Evolutionary conservation across 495 filamentous ascomycete genomes (phyloP).

Genomic region (Aspergillus taichungensis): DNA sequence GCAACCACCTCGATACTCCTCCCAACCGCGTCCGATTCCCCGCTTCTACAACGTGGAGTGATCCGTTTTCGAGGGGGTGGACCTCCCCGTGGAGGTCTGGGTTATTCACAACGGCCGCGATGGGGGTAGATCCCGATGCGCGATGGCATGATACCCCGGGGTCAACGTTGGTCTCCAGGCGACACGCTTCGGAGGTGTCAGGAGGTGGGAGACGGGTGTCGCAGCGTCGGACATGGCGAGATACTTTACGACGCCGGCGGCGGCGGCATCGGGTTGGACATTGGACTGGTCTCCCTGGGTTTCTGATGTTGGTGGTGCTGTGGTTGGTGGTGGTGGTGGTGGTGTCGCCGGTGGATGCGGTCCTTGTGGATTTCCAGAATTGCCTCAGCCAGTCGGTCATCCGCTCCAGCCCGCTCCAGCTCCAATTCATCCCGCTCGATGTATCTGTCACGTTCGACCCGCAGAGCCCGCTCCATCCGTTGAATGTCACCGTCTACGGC

Average conservation of each 20-base stretch:
- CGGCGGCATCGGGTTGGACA: slow-evolving; percentile 5
- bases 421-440: slow-evolving; percentile 76
- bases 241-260: slow-evolving; percentile 16
- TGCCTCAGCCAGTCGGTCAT: slow-evolving; percentile 59
- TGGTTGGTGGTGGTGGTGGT: slow-evolving; percentile 16
- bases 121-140: slow-evolving; percentile 22
- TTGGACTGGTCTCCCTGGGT: slow-evolving; percentile 3
- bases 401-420: slow-evolving; percentile 38
- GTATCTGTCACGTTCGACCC: slow-evolving; percentile 67
- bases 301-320: slow-evolving; percentile 12
- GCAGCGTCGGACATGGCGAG: slow-evolving; percentile 16
- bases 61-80: slow-evolving; percentile 32
- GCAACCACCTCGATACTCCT: slow-evolving; percentile 2
- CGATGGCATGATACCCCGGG: slow-evolving; percentile 12
- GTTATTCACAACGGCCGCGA: slow-evolving; percentile 22
- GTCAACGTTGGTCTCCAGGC: slow-evolving; percentile 4
- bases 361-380: slow-evolving; percentile 70
- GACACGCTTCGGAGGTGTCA: slow-evolving; percentile 3
- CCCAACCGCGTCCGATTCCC: background rate
- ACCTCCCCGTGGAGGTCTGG: slow-evolving; percentile 42
- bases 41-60: slow-evolving; percentile 35
- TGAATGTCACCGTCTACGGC: slow-evolving; percentile 78
- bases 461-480: slow-evolving; percentile 48
- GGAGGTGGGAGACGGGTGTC: slow-evolving; percentile 5
- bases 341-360: slow-evolving; percentile 36